Conservation (phyloP, 2,329 filamentous ascomycete species). For the Blastomyces gilchristii region DNA sequence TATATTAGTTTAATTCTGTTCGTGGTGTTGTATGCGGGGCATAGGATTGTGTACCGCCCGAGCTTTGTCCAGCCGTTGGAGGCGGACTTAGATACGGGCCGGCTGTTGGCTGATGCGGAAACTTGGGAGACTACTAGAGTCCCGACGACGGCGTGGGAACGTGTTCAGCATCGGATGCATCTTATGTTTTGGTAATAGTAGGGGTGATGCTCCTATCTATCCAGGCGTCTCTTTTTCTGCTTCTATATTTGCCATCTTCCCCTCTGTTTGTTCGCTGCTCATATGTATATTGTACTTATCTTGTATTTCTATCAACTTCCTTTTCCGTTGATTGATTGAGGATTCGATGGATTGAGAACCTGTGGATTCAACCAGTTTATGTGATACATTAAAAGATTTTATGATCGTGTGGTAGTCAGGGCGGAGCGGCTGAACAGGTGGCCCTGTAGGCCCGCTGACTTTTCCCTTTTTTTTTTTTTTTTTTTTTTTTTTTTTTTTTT, state of each 20-base stretch:
- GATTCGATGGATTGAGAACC: neutral
- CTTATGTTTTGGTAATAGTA: slow-evolving; percentile 9
- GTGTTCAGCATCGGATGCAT: slow-evolving; percentile 12
- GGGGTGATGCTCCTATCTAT: neutral
- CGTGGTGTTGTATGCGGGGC: slow-evolving; percentile 47
- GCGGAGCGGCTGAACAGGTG: no score
- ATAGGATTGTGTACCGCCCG: slow-evolving; percentile 42
- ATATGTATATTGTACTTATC: neutral
- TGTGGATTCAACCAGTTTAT: neutral
- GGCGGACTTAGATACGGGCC: slow-evolving; percentile 37
- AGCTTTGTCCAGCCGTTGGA: slow-evolving; percentile 30
- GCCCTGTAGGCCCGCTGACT: no score
- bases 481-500: no score
- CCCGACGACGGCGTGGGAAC: slow-evolving; percentile 24
- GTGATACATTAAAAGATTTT: neutral
- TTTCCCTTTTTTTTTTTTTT: no score
- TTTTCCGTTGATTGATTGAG: neutral
- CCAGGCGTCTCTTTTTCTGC: neutral
- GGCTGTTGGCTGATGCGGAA: slow-evolving; percentile 26
- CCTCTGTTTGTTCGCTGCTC: neutral
- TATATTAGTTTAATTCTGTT: slow-evolving; percentile 59
- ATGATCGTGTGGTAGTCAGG: neutral
- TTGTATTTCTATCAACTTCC: no score
- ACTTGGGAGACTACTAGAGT: slow-evolving; percentile 26
- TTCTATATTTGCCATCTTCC: neutral